Evolutionary conservation across 129 eudicot species (phyloP), one percentile per base, ranked within the genome.

Genomic region (Oenanthe sinensis): DNA sequence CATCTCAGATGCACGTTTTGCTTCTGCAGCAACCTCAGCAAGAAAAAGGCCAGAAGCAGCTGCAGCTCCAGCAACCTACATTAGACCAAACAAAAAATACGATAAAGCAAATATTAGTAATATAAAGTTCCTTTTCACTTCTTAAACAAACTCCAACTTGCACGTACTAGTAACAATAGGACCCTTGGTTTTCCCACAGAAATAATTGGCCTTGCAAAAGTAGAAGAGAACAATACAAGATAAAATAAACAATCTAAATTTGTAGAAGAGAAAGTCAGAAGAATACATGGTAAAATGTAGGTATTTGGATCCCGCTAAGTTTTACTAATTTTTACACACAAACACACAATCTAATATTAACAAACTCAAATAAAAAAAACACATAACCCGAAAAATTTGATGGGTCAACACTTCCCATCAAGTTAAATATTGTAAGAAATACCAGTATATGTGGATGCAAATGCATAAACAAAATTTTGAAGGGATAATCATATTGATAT

Each of bases 1-100:
- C 84, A 92, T 73, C 86, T 81, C 93, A 73, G 93, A 86, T 79
- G 97, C 99, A 75, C 80, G 90, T 83, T 89, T 89, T 81, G 99
- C 97, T 86, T 96, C 99, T 50, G 90, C 88, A 80, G 97, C 92
- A 85, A 96, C 99, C 28, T 87, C 91, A 82, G 85, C 77, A 75
- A 96, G 93, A 77, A 95, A 79, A 78, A 88, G 94, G 78, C 96
- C 98, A 54, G 86, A 79, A 87, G 92, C 92, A 71, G 98, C 98
- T 52, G 98, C 97, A 79, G 98, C 97, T 82, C 98, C 98, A 46
- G 98, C 98, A 80, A 95, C 86, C 98, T 95, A 78, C 22, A 39
- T 40, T 77, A 80, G 60, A 79, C 80, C 67, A 81, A 79, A 12
- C 60, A 55, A 80, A 74, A 33, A 33, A 74, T 46, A 55, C 8